phyloP scores from a whole-genome alignment of 2,329 filamentous ascomycete genomes.

The Plenodomus biglobosus region DNA sequence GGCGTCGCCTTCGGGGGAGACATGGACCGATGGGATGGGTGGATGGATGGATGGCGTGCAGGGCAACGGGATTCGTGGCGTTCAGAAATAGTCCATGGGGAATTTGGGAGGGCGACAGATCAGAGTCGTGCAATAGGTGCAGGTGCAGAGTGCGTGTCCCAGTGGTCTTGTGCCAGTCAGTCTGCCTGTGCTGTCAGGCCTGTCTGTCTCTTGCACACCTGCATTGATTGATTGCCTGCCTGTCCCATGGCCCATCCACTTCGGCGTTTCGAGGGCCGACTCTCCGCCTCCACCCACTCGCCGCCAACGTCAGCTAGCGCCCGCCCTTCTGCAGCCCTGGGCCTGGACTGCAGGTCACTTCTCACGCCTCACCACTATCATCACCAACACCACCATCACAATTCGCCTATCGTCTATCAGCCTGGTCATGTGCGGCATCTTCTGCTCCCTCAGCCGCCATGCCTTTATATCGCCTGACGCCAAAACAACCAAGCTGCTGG shows the following conservation, averaged over 20 bases:
- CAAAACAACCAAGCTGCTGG: slow-evolving; percentile 29
- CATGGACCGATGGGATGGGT: slow-evolving; percentile 44
- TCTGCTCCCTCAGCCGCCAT: slow-evolving; percentile 50
- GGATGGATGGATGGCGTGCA: slow-evolving; percentile 18
- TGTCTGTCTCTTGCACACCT: slow-evolving; percentile 15
- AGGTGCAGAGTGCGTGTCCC: neutral
- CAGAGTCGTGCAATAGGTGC: neutral
- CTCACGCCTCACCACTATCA: slow-evolving; percentile 2
- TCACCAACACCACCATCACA: slow-evolving; percentile 14
- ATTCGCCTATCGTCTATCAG: neutral
- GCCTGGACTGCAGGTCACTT: neutral
- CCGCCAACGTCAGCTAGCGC: slow-evolving; percentile 1
- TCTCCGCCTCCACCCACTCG: slow-evolving; percentile 14
- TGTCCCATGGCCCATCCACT: slow-evolving; percentile 20
- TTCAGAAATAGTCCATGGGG: slow-evolving; percentile 26
- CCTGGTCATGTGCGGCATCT: slow-evolving; percentile 51
- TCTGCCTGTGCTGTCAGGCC: too few species aligned
- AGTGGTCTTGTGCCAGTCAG: slow-evolving; percentile 6
- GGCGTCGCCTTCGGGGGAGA: slow-evolving; percentile 38
- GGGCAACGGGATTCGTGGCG: neutral
- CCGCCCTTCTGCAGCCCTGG: neutral
- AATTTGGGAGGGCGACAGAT: neutral
- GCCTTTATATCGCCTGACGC: slow-evolving; percentile 25
- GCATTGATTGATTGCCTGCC: too few species aligned
- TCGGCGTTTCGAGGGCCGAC: slow-evolving; percentile 26